Evolutionary conservation across 352 stramenopile genomes (phyloP), one percentile per base, ranked within the genome.

Genomic region (Phytopythium boreale): DNA sequence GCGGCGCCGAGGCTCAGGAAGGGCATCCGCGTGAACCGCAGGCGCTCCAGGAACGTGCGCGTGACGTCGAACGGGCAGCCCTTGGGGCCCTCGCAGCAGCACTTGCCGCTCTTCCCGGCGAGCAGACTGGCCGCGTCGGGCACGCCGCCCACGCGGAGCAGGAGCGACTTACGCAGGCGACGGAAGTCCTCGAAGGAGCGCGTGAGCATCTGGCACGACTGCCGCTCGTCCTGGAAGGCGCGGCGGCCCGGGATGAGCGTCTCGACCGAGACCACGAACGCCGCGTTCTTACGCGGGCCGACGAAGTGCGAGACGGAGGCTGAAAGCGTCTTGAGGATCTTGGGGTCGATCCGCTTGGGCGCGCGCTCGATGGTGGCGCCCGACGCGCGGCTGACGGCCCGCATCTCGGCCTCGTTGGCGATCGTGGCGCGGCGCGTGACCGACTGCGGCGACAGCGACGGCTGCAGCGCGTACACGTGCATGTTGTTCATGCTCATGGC

Each of bases 151-250:
- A 93, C 78, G 41, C 85, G 83, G 17, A 75, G 49, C 2, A 93
- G 69, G 31, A 93, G 75, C 59, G 83, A 92, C 67, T 86, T 85
- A 61, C 85, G 85, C 65, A 93, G 89, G 60, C 70, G 76, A 31
- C 79, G 74, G 34, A 93, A 93, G 63, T 93, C 85, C 51, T 92
- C 80, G 44, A 92, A 91, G 14, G 85, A 91, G 26, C 83, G 81
- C 59, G 82, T 78, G 26, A 93, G 76, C 39, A 84, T 68, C 57
- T 89, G 81, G 53, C 82, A 89, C 36, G 85, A 89, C 66, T 86
- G 74, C 63, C 82, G 82, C 63, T 89, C 76, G 41, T 90, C 78
- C 44, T 72, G 77, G 60, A 87, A 82, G 31, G 75, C 73, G 50
- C 76, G 71, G 31, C 76, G 76, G 39, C 82, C 77, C 0, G 80